These are phyloP conservation scores for Balakata baccata DNA, from an alignment of 345 rosid genomes.

Conservation along the genomic window DNA sequence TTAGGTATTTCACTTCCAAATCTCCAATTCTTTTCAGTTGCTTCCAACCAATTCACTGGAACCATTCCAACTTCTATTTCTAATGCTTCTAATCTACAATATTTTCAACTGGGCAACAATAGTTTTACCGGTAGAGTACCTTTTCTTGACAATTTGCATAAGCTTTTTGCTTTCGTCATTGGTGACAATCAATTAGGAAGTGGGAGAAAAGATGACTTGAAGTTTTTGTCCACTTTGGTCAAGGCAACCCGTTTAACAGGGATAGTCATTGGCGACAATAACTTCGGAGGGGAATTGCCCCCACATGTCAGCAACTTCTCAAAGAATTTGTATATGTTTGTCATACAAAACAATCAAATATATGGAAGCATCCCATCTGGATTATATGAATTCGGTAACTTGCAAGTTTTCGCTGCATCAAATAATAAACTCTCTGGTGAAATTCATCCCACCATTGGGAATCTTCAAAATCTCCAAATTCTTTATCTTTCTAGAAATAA, in stretches of 20 bases:
- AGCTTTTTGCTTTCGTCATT: neutral
- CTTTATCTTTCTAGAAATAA: neutral
- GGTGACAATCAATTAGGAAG: slow-evolving; percentile 8
- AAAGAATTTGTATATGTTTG: neutral
- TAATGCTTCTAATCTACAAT: slow-evolving; percentile 17
- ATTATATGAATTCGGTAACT: slow-evolving; percentile 16
- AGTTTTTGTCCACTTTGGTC: slow-evolving; percentile 15
- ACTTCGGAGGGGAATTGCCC: slow-evolving; percentile 23
- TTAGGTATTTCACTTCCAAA: slow-evolving; percentile 17
- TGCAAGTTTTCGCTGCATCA: neutral
- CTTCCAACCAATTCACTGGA: slow-evolving; percentile 18
- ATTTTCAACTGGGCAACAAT: neutral
- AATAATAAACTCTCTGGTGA: slow-evolving; percentile 11
- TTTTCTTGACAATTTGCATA: slow-evolving; percentile 12
- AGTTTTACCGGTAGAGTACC: slow-evolving; percentile 17
- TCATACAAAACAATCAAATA: neutral
- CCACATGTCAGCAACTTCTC: slow-evolving; percentile 20
- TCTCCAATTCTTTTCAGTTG: neutral
- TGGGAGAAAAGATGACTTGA: neutral
- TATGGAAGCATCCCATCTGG: slow-evolving; percentile 21
- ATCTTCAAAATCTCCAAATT: slow-evolving; percentile 2
- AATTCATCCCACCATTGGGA: slow-evolving; percentile 19
- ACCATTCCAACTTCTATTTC: slow-evolving; percentile 20
- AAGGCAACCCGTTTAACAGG: slow-evolving; percentile 6
- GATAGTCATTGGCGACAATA: neutral